Evolutionary conservation across 495 filamentous ascomycete genomes (phyloP).

Genomic region (Trypethelium eluteriae): DNA sequence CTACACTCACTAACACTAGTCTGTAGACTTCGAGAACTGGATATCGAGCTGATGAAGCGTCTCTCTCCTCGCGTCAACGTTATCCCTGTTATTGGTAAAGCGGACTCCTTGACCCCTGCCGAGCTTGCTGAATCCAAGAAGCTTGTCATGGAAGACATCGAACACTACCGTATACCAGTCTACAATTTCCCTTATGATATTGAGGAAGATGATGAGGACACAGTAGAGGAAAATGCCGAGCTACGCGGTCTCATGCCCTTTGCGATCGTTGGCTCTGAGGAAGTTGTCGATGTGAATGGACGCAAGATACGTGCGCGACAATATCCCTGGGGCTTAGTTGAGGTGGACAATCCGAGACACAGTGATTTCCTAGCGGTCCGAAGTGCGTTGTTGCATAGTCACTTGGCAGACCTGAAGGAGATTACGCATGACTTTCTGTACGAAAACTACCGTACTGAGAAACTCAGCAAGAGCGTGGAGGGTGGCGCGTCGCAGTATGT

Average conservation of each 20-base stretch:
- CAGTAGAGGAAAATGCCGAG: conserved; percentile 97
- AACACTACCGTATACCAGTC: conserved; percentile 98
- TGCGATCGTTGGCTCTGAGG: conserved; percentile 94
- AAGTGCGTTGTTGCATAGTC: conserved; percentile 91
- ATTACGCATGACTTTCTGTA: conserved; percentile 99
- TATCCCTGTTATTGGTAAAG: conserved; percentile 97
- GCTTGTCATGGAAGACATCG: conserved; percentile 99
- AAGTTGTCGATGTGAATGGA: conserved; percentile 85
- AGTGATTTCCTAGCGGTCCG: conserved; percentile 97
- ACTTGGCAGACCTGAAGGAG: conserved; percentile 96
- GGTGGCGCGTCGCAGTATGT: conserved; percentile 51
- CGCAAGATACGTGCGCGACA: conserved; percentile 62
- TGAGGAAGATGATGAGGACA: conserved; percentile 98
- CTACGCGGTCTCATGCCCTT: conserved; percentile 96
- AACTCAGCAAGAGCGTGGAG: conserved; percentile 97
- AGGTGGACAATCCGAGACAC: conserved; percentile 98
- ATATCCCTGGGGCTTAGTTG: conserved; percentile 98
- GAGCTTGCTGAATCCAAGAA: conserved; percentile 99
- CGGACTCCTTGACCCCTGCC: conserved; percentile 90
- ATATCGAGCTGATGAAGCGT: conserved; percentile 99
- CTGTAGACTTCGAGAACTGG: conserved; percentile 82
- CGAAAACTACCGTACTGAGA: conserved; percentile 99
- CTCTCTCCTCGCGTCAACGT: conserved; percentile 97
- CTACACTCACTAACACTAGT: conserved; percentile 6
- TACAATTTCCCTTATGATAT: conserved; percentile 99